Percentiles rank a stretch among this genome's conserved stretches.
phyloP scores from a whole-genome alignment of 2,329 filamentous ascomycete genomes.

The Pseudogymnoascus sp. region DNA sequence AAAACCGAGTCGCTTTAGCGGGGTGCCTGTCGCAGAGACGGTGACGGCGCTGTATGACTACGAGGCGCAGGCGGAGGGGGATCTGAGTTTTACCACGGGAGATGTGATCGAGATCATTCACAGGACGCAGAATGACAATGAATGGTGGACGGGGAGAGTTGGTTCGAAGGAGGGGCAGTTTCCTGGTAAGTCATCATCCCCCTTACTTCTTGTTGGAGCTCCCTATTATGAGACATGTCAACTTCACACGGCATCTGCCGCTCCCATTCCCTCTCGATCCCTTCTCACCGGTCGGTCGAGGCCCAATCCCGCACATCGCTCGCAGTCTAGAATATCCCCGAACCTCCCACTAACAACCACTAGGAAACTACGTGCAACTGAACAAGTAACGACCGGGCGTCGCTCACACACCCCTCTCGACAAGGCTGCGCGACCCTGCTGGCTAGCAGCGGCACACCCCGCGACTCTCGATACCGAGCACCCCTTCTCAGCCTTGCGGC shows the following conservation, averaged over 20 bases:
- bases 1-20: slow-evolving; percentile 69
- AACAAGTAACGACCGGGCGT: slow-evolving; percentile 20
- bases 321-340: not conserved
- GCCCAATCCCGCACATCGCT: not conserved
- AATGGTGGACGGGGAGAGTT: slow-evolving; percentile 90
- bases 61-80: slow-evolving; percentile 87
- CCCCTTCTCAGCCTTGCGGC: not conserved
- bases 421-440: not conserved
- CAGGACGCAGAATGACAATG: slow-evolving; percentile 82
- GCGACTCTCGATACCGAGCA: not conserved
- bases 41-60: slow-evolving; percentile 94
- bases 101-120: slow-evolving; percentile 83
- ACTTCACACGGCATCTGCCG: not conserved
- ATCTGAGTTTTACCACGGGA: slow-evolving; percentile 80
- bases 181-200: slow-evolving; percentile 58
- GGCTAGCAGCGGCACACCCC: not conserved
- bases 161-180: slow-evolving; percentile 82
- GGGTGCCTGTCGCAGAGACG: slow-evolving; percentile 58
- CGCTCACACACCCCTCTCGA: not conserved
- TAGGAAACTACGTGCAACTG: slow-evolving; percentile 41
- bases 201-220: not conserved
- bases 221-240: not conserved
- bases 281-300: not conserved
- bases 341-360: not conserved
- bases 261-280: not conserved